phyloP scores from a whole-genome alignment of 2,329 filamentous ascomycete genomes.

The Cladophialophora carrionii region DNA sequence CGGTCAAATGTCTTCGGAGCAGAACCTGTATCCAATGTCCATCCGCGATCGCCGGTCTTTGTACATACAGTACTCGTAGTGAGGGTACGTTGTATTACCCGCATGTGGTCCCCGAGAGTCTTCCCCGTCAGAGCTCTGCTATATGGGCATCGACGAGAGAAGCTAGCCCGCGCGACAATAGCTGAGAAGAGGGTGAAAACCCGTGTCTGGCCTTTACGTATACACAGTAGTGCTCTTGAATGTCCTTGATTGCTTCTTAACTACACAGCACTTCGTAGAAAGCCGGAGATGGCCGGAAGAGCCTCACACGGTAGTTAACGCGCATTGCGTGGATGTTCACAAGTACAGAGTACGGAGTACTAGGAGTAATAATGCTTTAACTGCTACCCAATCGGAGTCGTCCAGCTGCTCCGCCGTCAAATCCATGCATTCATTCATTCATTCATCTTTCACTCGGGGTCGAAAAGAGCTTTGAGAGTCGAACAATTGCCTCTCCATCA shows the following conservation, averaged over 20 bases:
- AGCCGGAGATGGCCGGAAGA: too few species aligned
- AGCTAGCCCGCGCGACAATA: not conserved
- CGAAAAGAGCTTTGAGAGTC: not conserved
- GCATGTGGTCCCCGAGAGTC: too few species aligned
- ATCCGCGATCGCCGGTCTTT: not conserved
- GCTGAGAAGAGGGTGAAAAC: not conserved
- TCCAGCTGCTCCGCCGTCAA: not conserved
- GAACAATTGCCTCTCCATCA: not conserved
- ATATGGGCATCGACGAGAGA: not conserved
- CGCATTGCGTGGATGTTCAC: too few species aligned
- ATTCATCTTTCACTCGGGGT: not conserved
- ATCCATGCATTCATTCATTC: not conserved
- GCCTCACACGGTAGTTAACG: not conserved
- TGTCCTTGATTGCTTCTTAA: not conserved
- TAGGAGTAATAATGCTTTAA: too few species aligned
- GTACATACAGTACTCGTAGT: not conserved
- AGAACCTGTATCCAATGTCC: not conserved
- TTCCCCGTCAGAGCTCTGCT: not conserved
- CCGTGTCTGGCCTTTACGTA: not conserved
- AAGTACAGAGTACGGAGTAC: too few species aligned
- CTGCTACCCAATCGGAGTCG: not conserved
- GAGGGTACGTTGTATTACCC: not conserved
- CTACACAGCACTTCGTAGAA: too few species aligned
- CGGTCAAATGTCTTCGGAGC: not conserved
- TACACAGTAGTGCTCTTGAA: not conserved